Evolutionary conservation across 345 rosid species (phyloP).

Genomic region (Acer yangbiense): DNA sequence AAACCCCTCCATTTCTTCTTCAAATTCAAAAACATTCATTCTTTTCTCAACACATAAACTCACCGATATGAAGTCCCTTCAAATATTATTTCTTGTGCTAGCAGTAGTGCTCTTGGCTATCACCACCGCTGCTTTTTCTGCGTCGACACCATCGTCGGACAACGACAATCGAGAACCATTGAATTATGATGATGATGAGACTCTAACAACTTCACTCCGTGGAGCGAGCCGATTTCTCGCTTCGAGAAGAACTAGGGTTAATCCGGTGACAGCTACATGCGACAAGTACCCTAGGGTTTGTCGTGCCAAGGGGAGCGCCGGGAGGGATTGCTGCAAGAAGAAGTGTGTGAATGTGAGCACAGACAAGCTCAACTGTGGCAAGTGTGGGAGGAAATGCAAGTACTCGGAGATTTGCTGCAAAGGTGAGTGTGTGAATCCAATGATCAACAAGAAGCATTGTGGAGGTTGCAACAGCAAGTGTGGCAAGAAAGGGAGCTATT

Average conservation of each 20-base stretch:
- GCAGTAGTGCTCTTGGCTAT: conserved; percentile 14
- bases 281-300: conserved; percentile 49
- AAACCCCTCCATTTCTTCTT: conserved; percentile 1
- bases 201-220: conserved; percentile 11
- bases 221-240: conserved; percentile 30
- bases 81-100: conserved; percentile 4
- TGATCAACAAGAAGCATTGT: conserved; percentile 49
- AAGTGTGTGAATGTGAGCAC: conserved; percentile 47
- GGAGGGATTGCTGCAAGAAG: conserved; percentile 61
- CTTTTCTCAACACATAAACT: too few relatives aligned
- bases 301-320: conserved; percentile 48
- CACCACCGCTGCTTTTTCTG: conserved; percentile 11
- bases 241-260: background rate
- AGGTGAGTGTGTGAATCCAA: conserved; percentile 61
- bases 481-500: conserved; percentile 42
- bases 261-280: conserved; percentile 33
- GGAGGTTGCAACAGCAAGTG: conserved; percentile 67
- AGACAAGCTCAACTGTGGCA: conserved; percentile 50
- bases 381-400: conserved; percentile 56
- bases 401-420: conserved; percentile 56
- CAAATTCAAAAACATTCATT: background rate
- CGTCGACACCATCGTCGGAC: background rate
- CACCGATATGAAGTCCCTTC: conserved; percentile 13
- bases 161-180: background rate
- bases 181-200: background rate